These are phyloP conservation scores for Ceriops tagal DNA, from an alignment of 345 rosid species.

Conservation along the genomic window DNA sequence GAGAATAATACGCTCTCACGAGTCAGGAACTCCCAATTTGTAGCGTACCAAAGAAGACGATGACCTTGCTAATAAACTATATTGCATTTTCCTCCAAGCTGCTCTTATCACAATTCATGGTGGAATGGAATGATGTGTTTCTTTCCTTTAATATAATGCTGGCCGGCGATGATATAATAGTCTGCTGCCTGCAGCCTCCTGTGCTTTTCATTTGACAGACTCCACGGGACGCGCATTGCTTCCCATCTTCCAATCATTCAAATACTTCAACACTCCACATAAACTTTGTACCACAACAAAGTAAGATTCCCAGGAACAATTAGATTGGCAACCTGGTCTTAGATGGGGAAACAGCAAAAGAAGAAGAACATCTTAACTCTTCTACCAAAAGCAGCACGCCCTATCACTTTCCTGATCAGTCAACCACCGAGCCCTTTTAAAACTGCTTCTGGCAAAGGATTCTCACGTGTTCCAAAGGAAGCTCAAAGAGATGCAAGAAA, in stretches of 20 bases:
- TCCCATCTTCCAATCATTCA: too few relatives aligned
- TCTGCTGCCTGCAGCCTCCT: background rate
- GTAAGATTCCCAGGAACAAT: background rate
- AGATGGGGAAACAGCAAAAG: constrained; percentile 16
- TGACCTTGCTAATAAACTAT: too few relatives aligned
- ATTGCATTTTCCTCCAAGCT: too few relatives aligned
- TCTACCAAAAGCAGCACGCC: constrained; percentile 23
- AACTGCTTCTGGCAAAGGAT: constrained; percentile 5
- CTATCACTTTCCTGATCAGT: constrained; percentile 23
- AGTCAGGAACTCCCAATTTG: background rate
- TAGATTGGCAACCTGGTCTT: background rate
- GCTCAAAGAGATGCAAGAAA: constrained; percentile 28
- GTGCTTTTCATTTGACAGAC: background rate
- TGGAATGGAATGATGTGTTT: background rate
- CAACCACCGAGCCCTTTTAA: constrained; percentile 31
- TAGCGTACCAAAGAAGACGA: too few relatives aligned
- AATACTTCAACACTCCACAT: too few relatives aligned
- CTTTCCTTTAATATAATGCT: background rate
- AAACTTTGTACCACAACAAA: background rate
- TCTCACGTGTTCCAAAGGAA: constrained; percentile 32
- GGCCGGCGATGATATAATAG: constrained; percentile 13
- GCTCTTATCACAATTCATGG: background rate
- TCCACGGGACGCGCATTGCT: background rate
- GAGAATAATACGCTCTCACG: background rate
- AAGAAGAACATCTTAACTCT: constrained; percentile 9